These are phyloP conservation scores for Asclepias syriaca DNA, from an alignment of 257 asterid genomes.

Conservation along the genomic window DNA sequence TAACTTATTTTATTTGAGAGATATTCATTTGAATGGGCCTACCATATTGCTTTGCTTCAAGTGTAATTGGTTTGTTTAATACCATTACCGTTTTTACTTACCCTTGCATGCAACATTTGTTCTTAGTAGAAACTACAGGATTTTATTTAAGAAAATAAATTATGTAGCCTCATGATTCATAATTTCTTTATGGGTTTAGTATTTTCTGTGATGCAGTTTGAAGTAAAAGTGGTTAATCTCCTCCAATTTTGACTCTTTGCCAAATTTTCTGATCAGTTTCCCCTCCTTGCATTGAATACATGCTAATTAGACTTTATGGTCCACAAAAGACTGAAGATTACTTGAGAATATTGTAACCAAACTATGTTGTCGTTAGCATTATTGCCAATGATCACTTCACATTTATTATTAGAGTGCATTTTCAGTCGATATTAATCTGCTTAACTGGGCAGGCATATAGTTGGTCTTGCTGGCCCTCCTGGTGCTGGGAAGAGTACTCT, in stretches of 20 bases:
- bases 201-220: background rate
- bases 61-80: background rate
- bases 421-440: slow-evolving; percentile 12
- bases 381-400: background rate
- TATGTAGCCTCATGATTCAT: background rate
- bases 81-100: background rate
- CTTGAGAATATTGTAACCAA: background rate
- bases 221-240: background rate
- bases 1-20: background rate
- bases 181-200: background rate
- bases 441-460: slow-evolving; percentile 54
- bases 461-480: slow-evolving; percentile 96
- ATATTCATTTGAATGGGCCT: background rate
- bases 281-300: background rate
- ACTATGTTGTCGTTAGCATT: background rate
- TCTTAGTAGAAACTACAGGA: background rate
- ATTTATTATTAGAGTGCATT: background rate
- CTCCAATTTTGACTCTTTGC: background rate
- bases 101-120: too few species aligned
- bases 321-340: background rate
- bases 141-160: background rate
- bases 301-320: background rate
- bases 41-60: background rate
- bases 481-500: slow-evolving; percentile 94
- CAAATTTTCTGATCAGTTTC: background rate